Base-by-base conservation (phyloP, 2,329 filamentous ascomycete species). In the Cercospora sp. region DNA sequence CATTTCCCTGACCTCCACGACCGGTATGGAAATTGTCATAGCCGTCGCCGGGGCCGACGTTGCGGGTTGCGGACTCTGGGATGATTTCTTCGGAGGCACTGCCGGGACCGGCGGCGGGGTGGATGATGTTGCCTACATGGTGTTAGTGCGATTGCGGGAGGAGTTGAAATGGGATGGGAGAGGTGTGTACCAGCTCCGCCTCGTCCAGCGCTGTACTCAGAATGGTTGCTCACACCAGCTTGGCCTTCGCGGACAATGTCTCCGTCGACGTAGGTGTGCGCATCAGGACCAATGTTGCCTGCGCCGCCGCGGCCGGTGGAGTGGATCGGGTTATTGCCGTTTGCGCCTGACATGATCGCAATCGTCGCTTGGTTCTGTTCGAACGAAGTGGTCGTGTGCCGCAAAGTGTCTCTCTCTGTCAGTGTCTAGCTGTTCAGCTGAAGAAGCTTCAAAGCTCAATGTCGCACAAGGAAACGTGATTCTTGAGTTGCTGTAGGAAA, bases 261-360 rank as follows among this genome's bases (percentile, higher is more conserved):
- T 68, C 78, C 82, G 69, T 83, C 82, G 57, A 78, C 78, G 75
- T 84, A 84, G 23, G 81, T 74, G 30, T 79, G 82, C 31, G 75
- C 61, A 73, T 88, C 86, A 36, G 79, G 80, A 66, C 84, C 83
- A 69, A 88, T 88, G 76, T 88, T 88, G 70, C 86, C 69, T 78
- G 68, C 79, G 87, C 86, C 86, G 78, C 86, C 86, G 71, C 86
- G 85, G 67, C 86, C 86, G 71, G 87, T 87, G 23, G 86, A 88
- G 69, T 78, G 77, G 57, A 79, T 72, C 30, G 66, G 69, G 63
- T 70, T 64, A 1, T 16, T 36, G 3, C 30, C 31, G 55, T 36
- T 59, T 0, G 55, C n/a, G 30, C 18, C 31, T 40, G 66, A 64
- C 68, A 71, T 69, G 53, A 16, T 64, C 51, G 31, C 28, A 1